phyloP scores from a whole-genome alignment of 139 green algal species.

The Picochlorum sp. region DNA sequence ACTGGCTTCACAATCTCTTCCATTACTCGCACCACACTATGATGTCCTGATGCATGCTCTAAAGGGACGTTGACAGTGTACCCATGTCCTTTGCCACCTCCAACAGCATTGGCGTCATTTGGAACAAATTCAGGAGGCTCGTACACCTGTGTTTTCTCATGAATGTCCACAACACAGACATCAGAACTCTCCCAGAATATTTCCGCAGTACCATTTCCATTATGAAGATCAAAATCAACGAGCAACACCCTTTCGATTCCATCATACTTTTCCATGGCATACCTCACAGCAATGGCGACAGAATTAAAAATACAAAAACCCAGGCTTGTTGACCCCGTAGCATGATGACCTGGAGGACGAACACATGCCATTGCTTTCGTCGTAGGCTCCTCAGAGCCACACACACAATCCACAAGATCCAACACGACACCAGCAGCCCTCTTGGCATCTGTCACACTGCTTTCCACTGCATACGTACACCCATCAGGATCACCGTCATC shows the following conservation, averaged over 20 bases:
- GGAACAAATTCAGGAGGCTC: slow-evolving; percentile 2
- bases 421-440: slow-evolving; percentile 5
- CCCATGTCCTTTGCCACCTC: neutral
- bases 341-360: slow-evolving; percentile 11
- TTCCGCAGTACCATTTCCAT: slow-evolving; percentile 10
- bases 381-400: neutral
- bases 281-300: slow-evolving; percentile 9
- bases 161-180: slow-evolving; percentile 7
- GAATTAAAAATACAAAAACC: slow-evolving; percentile 13
- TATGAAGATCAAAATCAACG: slow-evolving; percentile 15
- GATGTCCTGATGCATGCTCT: neutral
- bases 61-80: slow-evolving; percentile 10
- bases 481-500: slow-evolving; percentile 14
- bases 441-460: slow-evolving; percentile 14
- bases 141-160: slow-evolving; percentile 8
- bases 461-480: slow-evolving; percentile 19
- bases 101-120: neutral
- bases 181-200: neutral
- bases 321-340: neutral
- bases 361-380: neutral
- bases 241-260: slow-evolving; percentile 4
- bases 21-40: neutral
- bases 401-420: slow-evolving; percentile 18
- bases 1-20: slow-evolving; percentile 5
- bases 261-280: slow-evolving; percentile 1